Conservation (phyloP, 352 stramenopile species). For the Phytophthora podocarpi region DNA sequence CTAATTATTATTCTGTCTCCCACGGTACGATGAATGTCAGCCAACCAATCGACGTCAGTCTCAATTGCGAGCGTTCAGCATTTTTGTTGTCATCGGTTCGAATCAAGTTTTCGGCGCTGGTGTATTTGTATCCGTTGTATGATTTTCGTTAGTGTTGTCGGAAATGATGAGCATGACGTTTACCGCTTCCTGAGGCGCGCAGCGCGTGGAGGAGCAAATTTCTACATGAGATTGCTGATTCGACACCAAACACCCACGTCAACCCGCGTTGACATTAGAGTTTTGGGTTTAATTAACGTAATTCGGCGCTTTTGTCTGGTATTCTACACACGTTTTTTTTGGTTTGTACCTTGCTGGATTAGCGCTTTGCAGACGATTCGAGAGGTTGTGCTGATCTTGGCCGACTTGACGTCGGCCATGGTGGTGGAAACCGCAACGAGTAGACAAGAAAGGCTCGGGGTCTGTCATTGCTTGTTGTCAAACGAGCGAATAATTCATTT, state of each 20-base stretch:
- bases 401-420: not conserved
- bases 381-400: not conserved
- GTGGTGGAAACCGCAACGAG: too few relatives aligned
- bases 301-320: not conserved
- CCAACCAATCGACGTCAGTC: conserved; percentile 13
- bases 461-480: too few relatives aligned
- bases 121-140: conserved; percentile 1
- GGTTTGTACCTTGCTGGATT: too few relatives aligned
- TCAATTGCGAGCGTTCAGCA: not conserved
- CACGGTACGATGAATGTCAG: not conserved
- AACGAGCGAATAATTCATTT: too few relatives aligned
- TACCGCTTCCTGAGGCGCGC: conserved; percentile 46
- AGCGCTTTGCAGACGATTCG: too few relatives aligned
- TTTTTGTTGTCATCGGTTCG: not conserved
- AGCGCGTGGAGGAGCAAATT: conserved; percentile 50
- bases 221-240: conserved; percentile 63
- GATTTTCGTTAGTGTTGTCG: conserved; percentile 14
- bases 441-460: too few relatives aligned
- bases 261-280: too few relatives aligned
- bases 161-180: conserved; percentile 42
- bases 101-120: too few relatives aligned
- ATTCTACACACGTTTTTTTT: not conserved
- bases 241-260: conserved; percentile 20
- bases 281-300: not conserved
- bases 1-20: conserved; percentile 22